Percentiles rank a stretch among this genome's conserved stretches.
phyloP scores from a whole-genome alignment of 2,329 filamentous ascomycete genomes.

The Verticillium tricorpus region DNA sequence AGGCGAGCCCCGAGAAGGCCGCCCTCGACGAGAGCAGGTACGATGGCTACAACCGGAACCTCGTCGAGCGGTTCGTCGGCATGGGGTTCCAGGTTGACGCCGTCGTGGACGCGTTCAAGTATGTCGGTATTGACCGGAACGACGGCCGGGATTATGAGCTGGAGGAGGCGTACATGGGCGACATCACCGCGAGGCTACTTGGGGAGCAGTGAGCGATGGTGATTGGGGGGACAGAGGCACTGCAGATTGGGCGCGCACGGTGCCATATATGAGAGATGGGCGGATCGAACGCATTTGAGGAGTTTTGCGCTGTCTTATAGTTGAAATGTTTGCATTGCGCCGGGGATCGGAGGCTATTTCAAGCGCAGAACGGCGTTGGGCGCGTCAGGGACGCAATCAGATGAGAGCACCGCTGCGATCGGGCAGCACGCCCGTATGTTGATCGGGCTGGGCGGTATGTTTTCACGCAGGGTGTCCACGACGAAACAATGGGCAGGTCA shows the following conservation, averaged over 20 bases:
- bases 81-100: slow-evolving; percentile 90
- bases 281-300: not conserved
- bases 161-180: slow-evolving; percentile 87
- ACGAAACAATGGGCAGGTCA: not conserved
- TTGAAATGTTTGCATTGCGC: not conserved
- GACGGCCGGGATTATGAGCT: slow-evolving; percentile 76
- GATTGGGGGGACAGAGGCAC: not conserved
- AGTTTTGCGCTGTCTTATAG: not conserved
- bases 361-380: not conserved
- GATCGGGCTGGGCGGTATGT: not conserved
- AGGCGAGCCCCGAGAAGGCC: not conserved
- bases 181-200: slow-evolving; percentile 80
- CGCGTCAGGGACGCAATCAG: not conserved
- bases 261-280: not conserved
- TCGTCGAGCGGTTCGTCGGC: slow-evolving; percentile 77
- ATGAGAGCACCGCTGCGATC: not conserved
- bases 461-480: not conserved
- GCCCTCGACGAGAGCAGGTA: slow-evolving; percentile 40
- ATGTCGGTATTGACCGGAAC: slow-evolving; percentile 74
- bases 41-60: slow-evolving; percentile 77
- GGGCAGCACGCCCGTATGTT: not conserved
- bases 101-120: slow-evolving; percentile 82
- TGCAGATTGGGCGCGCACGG: not conserved
- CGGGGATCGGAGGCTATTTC: not conserved
- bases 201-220: slow-evolving; percentile 57